Conservation (phyloP, 192 early-diverging fungal species). For the Coemansia sp. region DNA sequence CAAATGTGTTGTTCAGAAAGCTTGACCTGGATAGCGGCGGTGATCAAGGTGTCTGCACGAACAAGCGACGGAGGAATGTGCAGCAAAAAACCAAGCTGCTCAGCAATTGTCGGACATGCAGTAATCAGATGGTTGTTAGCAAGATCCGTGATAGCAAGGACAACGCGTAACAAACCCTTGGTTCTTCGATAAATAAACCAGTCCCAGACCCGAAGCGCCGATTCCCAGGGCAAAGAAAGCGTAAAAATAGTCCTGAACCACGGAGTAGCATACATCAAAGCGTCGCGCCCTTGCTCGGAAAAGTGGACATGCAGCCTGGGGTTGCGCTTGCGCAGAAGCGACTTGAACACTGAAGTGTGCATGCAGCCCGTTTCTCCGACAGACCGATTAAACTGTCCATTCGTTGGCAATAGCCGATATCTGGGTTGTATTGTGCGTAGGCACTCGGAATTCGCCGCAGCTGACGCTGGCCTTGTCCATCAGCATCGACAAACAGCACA, state of each 20-base stretch:
- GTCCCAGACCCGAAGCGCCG: constrained; percentile 90
- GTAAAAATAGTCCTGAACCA: constrained; percentile 96
- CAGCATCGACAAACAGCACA: constrained; percentile 68
- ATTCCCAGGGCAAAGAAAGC: constrained; percentile 80
- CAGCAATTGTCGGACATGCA: constrained; percentile 74
- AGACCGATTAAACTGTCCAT: constrained; percentile 85
- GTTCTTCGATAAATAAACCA: constrained; percentile 77
- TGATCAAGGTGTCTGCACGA: constrained; percentile 62
- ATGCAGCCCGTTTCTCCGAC: constrained; percentile 76
- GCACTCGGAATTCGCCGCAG: constrained; percentile 77
- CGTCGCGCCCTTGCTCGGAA: constrained; percentile 70
- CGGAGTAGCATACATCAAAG: constrained; percentile 88
- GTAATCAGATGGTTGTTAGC: constrained; percentile 64
- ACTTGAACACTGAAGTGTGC: constrained; percentile 82
- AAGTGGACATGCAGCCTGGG: constrained; percentile 69
- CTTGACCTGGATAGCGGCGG: constrained; percentile 68
- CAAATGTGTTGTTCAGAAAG: constrained; percentile 61
- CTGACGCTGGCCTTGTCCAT: constrained; percentile 74
- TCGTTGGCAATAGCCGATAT: constrained; percentile 93
- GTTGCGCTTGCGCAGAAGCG: constrained; percentile 67
- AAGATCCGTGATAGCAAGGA: constrained; percentile 71
- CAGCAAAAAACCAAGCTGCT: constrained; percentile 72
- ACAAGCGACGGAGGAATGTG: constrained; percentile 67
- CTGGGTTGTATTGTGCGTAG: constrained; percentile 83
- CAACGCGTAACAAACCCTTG: constrained; percentile 81